Percentiles rank a stretch among this genome's conserved stretches.
These are phyloP conservation scores for Botrytis medusae DNA, from an alignment of 2,329 filamentous ascomycete species.

Conservation along the genomic window DNA sequence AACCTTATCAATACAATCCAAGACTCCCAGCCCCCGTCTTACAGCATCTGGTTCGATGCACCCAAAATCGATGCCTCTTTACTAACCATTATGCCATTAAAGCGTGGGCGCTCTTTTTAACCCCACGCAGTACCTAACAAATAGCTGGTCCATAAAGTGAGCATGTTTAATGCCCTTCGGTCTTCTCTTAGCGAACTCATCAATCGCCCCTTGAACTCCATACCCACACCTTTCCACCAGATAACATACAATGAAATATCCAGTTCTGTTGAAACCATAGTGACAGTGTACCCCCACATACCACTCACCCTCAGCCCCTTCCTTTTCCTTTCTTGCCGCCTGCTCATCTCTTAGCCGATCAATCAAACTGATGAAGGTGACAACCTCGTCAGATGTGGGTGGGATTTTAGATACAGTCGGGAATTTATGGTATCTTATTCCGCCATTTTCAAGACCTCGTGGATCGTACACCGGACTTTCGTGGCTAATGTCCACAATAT, in stretches of 20 bases:
- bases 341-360: slow-evolving; percentile 60
- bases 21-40: neutral
- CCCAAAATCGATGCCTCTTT: neutral
- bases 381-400: slow-evolving; percentile 56
- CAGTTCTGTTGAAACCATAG: slow-evolving; percentile 89
- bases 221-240: slow-evolving; percentile 79
- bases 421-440: slow-evolving; percentile 78
- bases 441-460: slow-evolving; percentile 61
- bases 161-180: slow-evolving; percentile 85
- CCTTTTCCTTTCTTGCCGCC: slow-evolving; percentile 45
- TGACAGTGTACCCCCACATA: slow-evolving; percentile 88
- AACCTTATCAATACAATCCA: neutral
- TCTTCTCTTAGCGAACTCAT: slow-evolving; percentile 69
- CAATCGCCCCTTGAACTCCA: slow-evolving; percentile 72
- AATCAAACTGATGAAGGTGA: slow-evolving; percentile 55
- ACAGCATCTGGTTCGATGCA: neutral
- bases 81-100: slow-evolving; percentile 24
- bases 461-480: slow-evolving; percentile 90
- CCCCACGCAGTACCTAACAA: slow-evolving; percentile 67
- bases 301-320: slow-evolving; percentile 43
- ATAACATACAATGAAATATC: slow-evolving; percentile 87
- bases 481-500: slow-evolving; percentile 88
- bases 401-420: slow-evolving; percentile 91
- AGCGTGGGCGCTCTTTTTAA: slow-evolving; percentile 37
- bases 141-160: slow-evolving; percentile 83